Base-by-base conservation (phyloP, 345 rosid species). In the Mallotus nudiflorus region DNA sequence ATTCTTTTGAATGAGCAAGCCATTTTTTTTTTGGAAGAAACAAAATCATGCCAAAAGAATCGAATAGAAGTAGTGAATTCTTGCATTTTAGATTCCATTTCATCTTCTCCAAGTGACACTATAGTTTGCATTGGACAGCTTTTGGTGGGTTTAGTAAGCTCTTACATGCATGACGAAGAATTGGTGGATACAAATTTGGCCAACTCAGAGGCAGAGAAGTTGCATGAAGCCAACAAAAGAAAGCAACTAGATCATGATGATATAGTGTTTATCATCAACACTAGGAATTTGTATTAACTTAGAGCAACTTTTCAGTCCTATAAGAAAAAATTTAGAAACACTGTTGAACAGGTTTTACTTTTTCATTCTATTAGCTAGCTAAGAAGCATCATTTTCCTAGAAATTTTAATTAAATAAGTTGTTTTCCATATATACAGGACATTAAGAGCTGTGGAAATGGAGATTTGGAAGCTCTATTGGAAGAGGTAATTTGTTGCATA, bases 101-200 rank as follows among this genome's bases (percentile, higher is more conserved):
- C 18, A 15, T 31, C 58, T 48, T 31, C 62, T 45, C 40, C 0
- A n/a, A 40, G 52, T 62, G 75, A 75, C n/a, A 15, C 18, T 28
- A 7, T 4, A 51, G 24, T 58, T 67, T 61, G 65, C 48, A 35
- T 37, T 49, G 55, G 16, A 42, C 88, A 95, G 99, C 58, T 88
- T 75, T 75, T 95, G 67, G 78, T 85, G 78, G 85, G 82, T 3
- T 80, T 95, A 63, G 92, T 84, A 61, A 90, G 90, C 69, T 75
- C 97, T 16, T 90, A 77, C 85, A 85, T 97, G 75, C 88, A 83
- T 64, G 96, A 90, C 57, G 87, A 86, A 73, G 90, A 90, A 8
- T 42, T 72, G 73, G 85, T 84, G 65, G 82, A 85, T 71, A 39
- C 19, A 55, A 83, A 83, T 25, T 73, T 85, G 24, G 99, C 97